phyloP scores from a whole-genome alignment of 495 filamentous ascomycete species.

The Bacidia gigantensis region DNA sequence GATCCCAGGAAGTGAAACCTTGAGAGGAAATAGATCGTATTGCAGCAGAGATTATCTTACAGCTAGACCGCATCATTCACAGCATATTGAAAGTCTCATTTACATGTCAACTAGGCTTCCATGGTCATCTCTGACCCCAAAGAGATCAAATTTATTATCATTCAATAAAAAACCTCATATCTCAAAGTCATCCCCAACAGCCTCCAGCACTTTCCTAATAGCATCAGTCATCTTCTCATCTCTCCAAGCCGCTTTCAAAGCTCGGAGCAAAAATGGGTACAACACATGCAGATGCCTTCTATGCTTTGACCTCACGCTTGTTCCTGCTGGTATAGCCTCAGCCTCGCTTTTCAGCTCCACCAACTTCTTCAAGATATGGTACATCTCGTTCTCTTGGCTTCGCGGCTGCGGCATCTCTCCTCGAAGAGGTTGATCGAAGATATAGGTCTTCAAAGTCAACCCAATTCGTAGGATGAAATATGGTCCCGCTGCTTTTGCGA shows the following conservation, averaged over 20 bases:
- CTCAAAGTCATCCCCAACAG: slow-evolving; percentile 15
- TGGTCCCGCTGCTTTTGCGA: slow-evolving; percentile 66
- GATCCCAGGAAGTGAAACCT: no score
- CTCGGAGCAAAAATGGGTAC: slow-evolving; percentile 65
- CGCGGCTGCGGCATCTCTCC: slow-evolving; percentile 87
- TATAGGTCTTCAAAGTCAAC: slow-evolving; percentile 64
- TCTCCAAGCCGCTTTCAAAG: slow-evolving; percentile 51
- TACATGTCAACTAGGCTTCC: no score
- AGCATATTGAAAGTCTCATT: no score
- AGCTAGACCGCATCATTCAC: no score
- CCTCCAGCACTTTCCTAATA: slow-evolving; percentile 14
- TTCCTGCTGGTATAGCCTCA: slow-evolving; percentile 34
- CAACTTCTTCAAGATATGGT: slow-evolving; percentile 52
- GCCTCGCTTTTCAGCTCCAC: slow-evolving; percentile 55
- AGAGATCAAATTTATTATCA: no score
- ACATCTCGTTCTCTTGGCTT: slow-evolving; percentile 62
- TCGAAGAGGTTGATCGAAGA: slow-evolving; percentile 82
- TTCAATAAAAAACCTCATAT: no score
- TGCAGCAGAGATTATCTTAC: no score
- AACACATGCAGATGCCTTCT: slow-evolving; percentile 68
- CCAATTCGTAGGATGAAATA: slow-evolving; percentile 75
- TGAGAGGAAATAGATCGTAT: no score
- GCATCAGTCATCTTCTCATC: slow-evolving; percentile 20
- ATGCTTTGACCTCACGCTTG: slow-evolving; percentile 38
- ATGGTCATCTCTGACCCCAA: no score